Evolutionary conservation across 805 yeast species (phyloP), one percentile per base, ranked within the genome.

Genomic region (Yamadazyma endophytica): DNA sequence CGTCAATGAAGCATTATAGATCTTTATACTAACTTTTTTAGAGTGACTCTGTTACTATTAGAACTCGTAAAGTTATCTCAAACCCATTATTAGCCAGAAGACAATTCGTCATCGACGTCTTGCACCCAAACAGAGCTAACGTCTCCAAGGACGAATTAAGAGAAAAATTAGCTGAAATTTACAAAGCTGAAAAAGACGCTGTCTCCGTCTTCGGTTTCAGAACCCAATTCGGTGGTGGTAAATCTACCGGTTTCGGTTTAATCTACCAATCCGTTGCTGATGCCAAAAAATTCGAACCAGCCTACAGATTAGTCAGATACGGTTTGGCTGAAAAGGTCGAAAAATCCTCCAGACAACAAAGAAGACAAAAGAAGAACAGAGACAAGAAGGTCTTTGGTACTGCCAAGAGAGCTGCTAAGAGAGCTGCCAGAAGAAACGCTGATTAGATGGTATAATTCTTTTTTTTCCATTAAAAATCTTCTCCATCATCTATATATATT

Each of bases 341-440:
- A 74, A 88, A 87, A 79, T 77, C 96, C 59, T 87, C 97, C 60
- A 89, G 97, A 88, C 96, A 89, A 79, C 98, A 92, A 80, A 87
- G 98, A 82, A 92, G 92, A 76, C 97, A 90, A 80, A 87, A 84
- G 88, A 90, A 92, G 89, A 92, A 92, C 95, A 88, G 97, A 80
- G 96, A 84, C 65, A 82, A 83, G 88, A 92, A 92, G 85, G 71
- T 86, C 82, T 88, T 90, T 64, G 99, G 99, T 82, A 92, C 98
- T 61, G 95, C 89, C 64, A 82, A 78, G 70, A 79, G 85, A 71
- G 83, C 81, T 72, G 94, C 95, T 72, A 89, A 88, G 79, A 81
- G 75, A 71, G 77, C 80, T 65, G 90, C 90, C 66, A 83, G 76
- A 73, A 84, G 94, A 82, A 78, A 79, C 71, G 82, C 87, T 68